Base-by-base conservation (phyloP, 1,139 yeast species). In the Hansenula sp. region DNA sequence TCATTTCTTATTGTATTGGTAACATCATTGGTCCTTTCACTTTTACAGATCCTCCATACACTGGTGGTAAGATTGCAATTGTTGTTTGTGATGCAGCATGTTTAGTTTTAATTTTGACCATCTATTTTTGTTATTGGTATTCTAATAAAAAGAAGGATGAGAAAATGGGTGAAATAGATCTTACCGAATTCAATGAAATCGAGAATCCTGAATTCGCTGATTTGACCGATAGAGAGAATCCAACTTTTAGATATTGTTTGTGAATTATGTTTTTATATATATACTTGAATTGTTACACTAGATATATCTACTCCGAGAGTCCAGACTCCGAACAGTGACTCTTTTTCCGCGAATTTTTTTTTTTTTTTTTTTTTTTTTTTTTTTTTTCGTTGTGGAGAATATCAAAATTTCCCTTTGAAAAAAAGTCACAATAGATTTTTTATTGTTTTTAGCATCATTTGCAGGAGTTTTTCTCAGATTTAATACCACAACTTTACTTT, bases 1-100 rank as follows among this genome's bases (percentile, higher is more conserved):
- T 77, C 43, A 61, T 78, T 39, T 78, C 75, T 2, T 78, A 75
- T 57, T 75, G 82, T 53, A 74, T 71, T 29, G 84, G 84, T 18
- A 77, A 75, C 51, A 59, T 75, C 38, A 59, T 71, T 41, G 83
- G 83, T 4, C 81, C 83, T 1, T 81, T 74, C 49, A 24, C 29
- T 32, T 22, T 32, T 16, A 17, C 11, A 3, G 17, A 10, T 16
- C 27, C 34, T 11, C 34, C 34, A 11, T 79, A 77, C 50, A 50
- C 56, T 4, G 66, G 73, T 6, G 83, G 79, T 5, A 67, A 65
- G 42, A 52, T 54, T 35, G 51, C 58, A 2, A 57, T 61, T 48
- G 60, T 61, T 32, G 61, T 53, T 12, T 53, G 58, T 20, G 52
- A 55, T 25, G 44, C 47, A 11, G 52, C 46, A 4, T 25, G 55